phyloP scores from a whole-genome alignment of 2,329 filamentous ascomycete species.

The Clonostachys sp. region DNA sequence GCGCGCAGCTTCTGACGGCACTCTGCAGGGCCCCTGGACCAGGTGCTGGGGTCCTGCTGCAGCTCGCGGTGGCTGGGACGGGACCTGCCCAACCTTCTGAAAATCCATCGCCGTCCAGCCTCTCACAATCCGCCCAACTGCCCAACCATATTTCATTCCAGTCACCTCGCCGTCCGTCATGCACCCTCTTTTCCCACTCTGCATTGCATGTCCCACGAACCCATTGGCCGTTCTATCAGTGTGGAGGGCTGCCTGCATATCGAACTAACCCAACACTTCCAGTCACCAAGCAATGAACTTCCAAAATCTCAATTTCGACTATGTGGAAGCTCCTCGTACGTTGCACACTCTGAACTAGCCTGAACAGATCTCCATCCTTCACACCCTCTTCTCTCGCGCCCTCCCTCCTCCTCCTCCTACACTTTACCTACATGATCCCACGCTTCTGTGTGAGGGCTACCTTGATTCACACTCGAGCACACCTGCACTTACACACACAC shows the following conservation, averaged over 20 bases:
- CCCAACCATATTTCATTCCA: background rate
- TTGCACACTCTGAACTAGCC: slow-evolving; percentile 2
- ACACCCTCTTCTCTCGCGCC: background rate
- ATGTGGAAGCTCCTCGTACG: slow-evolving; percentile 30
- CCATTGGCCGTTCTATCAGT: background rate
- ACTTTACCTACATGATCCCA: background rate
- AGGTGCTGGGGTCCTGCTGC: too few species aligned
- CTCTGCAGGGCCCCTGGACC: too few species aligned
- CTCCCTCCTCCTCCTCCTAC: background rate
- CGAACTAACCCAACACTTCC: background rate
- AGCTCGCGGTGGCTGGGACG: slow-evolving; percentile 1
- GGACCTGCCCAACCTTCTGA: slow-evolving; percentile 1
- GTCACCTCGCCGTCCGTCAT: background rate
- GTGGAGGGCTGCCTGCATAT: background rate
- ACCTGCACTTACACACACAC: too few species aligned
- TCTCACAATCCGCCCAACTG: background rate
- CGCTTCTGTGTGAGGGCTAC: background rate
- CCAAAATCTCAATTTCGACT: slow-evolving; percentile 25
- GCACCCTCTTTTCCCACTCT: background rate
- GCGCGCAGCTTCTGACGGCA: background rate
- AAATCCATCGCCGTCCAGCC: slow-evolving; percentile 3
- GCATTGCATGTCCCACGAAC: background rate
- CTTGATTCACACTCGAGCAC: too few species aligned
- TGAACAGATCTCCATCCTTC: background rate
- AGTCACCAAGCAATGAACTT: slow-evolving; percentile 26